Evolutionary conservation across 2,329 filamentous ascomycete genomes (phyloP), one percentile per base, ranked within the genome.

Genomic region (Aaosphaeria arxii): DNA sequence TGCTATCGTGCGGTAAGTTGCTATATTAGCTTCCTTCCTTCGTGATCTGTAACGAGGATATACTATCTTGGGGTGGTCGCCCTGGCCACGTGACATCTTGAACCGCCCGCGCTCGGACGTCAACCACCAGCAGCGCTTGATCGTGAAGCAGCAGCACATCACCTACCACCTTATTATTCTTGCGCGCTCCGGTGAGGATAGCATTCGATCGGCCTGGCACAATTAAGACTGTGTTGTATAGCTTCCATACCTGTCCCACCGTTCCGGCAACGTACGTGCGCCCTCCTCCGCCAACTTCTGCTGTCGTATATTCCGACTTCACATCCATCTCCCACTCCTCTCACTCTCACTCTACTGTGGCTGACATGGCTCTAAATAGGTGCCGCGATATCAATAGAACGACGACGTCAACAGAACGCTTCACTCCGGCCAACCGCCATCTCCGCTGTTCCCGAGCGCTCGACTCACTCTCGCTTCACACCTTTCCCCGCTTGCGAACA

Each of bases 131-230:
- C 33, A 36, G 33, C 33, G 33, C 33, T 36, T 13, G 13, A 47
- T 43, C 24, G 43, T 31, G 46, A 43, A 41, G 40, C 35, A 33
- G 13, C 29, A 59, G 55, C 61, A 59, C 64, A 67, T 66, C 61
- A 58, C 44, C 64, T 67, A 67, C 53, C 60, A 55, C 57, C 7
- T 63, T 58, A 61, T 61, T 70, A 70, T 70, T 70, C 59, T 51
- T 49, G 57, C 52, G 57, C 62, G 53, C 60, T 56, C 54, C 57
- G 53, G 48, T 62, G 59, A 59, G 62, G 54, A 52, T 55, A 49
- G 51, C 53, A 36, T 49, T 40, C 48, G 33, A 38, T 44, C 56
- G 45, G 47, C 52, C 55, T 55, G 45, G 52, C 57, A 54, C 63
- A 63, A 67, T 66, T 69, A 64, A 65, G 57, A 57, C 49, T 46